Evolutionary conservation across 2,329 filamentous ascomycete species (phyloP).

Genomic region (Fusarium udum): DNA sequence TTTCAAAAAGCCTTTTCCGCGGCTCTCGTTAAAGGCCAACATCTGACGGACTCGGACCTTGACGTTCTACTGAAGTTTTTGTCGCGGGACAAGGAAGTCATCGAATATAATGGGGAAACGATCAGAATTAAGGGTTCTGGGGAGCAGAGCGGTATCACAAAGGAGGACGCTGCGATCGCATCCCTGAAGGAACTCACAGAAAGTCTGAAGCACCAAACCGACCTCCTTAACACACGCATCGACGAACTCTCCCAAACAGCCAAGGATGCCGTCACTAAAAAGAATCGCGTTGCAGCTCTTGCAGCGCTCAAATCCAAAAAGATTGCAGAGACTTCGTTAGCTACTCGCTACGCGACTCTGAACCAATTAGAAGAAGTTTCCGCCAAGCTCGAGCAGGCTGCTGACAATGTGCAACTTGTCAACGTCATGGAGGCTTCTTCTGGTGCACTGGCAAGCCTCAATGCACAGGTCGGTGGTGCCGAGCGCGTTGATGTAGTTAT

Average conservation of each 20-base stretch:
- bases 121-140: constrained; percentile 75
- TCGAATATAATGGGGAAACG: constrained; percentile 71
- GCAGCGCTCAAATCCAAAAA: constrained; percentile 86
- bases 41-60: constrained; percentile 71
- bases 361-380: constrained; percentile 86
- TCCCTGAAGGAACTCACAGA: constrained; percentile 82
- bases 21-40: constrained; percentile 58
- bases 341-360: constrained; percentile 76
- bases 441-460: constrained; percentile 75
- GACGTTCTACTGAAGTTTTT: constrained; percentile 76
- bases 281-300: constrained; percentile 79
- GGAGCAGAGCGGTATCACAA: constrained; percentile 66
- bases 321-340: constrained; percentile 77
- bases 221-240: constrained; percentile 72
- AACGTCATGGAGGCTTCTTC: constrained; percentile 83
- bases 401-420: constrained; percentile 84
- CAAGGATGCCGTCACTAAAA: constrained; percentile 73
- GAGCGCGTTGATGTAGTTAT: constrained; percentile 81
- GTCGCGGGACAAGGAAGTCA: constrained; percentile 69
- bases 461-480: constrained; percentile 79
- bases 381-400: constrained; percentile 83
- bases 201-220: constrained; percentile 77
- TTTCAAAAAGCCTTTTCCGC: constrained; percentile 69
- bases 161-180: constrained; percentile 84
- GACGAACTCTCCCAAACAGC: constrained; percentile 72